A percentile compares a stretch with the other conserved stretches of the same genome.
Evolutionary conservation across 768 basidiomycete species (phyloP).

Genomic region (Mycena pura): DNA sequence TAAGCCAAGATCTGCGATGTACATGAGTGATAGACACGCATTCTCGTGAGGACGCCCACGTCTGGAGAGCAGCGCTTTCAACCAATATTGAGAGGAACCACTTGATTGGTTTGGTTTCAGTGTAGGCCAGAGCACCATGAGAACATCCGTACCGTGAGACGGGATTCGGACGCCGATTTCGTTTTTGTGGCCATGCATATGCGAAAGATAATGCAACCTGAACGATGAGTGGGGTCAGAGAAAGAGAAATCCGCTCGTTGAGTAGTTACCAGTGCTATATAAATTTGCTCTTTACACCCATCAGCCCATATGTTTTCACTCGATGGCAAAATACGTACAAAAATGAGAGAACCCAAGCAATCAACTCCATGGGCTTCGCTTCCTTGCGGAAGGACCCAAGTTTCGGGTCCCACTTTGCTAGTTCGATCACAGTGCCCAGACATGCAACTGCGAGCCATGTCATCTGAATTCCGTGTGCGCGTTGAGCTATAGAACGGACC

Average conservation of each 20-base stretch:
- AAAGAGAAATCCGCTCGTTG: not conserved
- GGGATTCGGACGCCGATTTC: not conserved
- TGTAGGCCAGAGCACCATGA: too few species aligned
- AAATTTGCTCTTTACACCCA: not conserved
- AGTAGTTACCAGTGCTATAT: conserved; percentile 11
- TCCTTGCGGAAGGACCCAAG: not conserved
- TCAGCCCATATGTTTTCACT: not conserved
- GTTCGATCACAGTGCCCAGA: not conserved
- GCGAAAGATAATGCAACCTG: not conserved
- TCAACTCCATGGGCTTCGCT: not conserved
- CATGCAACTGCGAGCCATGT: not conserved
- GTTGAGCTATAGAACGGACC: too few species aligned
- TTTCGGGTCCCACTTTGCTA: not conserved
- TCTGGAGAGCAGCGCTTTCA: conserved; percentile 12
- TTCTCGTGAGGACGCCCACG: too few species aligned
- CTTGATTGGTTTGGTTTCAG: not conserved
- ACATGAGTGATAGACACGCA: too few species aligned
- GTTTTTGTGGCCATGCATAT: not conserved
- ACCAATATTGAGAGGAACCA: conserved; percentile 7
- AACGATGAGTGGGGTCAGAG: not conserved
- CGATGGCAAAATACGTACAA: not conserved
- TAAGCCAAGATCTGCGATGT: too few species aligned
- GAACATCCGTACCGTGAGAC: not conserved
- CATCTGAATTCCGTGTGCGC: not conserved
- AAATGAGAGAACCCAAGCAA: not conserved